Conservation (phyloP, 2,329 filamentous ascomycete genomes). For the Daldinia sp. region DNA sequence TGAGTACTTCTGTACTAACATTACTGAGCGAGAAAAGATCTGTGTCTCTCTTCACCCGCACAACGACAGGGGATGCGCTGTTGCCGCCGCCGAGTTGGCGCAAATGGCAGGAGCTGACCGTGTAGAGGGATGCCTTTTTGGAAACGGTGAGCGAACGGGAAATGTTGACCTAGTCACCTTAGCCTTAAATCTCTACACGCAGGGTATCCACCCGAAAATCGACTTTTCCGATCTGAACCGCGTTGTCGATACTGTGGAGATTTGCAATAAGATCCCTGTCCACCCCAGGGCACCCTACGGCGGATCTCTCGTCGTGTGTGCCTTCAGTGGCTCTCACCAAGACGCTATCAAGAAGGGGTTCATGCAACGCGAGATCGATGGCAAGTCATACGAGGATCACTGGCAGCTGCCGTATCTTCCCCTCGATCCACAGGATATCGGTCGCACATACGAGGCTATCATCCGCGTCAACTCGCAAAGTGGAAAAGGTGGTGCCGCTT, state of each 20-base stretch:
- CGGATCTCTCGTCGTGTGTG: constrained; percentile 88
- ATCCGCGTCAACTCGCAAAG: constrained; percentile 98
- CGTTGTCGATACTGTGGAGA: constrained; percentile 89
- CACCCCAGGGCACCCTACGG: constrained; percentile 91
- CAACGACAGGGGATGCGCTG: constrained; percentile 90
- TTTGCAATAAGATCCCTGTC: constrained; percentile 93
- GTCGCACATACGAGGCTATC: constrained; percentile 95
- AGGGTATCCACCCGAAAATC: constrained; percentile 83
- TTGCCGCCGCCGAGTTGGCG: constrained; percentile 88
- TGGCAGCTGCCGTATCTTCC: constrained; percentile 95
- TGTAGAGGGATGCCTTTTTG: constrained; percentile 93
- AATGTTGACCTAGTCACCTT: constrained; percentile 96
- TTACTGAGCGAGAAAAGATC: constrained; percentile 84
- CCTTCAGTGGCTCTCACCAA: constrained; percentile 91
- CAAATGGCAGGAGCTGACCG: constrained; percentile 97
- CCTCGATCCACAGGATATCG: constrained; percentile 91
- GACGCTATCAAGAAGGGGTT: constrained; percentile 97
- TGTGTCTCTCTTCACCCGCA: constrained; percentile 92
- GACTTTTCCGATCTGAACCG: constrained; percentile 90
- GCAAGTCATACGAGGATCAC: constrained; percentile 66
- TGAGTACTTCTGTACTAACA: constrained; percentile 90
- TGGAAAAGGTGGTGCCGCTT: constrained; percentile 93
- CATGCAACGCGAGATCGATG: constrained; percentile 70
- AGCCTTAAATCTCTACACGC: constrained; percentile 92
- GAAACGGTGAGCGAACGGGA: constrained; percentile 93